Base-by-base conservation (phyloP, 257 asterid species). In the Solanum clarkiae region DNA sequence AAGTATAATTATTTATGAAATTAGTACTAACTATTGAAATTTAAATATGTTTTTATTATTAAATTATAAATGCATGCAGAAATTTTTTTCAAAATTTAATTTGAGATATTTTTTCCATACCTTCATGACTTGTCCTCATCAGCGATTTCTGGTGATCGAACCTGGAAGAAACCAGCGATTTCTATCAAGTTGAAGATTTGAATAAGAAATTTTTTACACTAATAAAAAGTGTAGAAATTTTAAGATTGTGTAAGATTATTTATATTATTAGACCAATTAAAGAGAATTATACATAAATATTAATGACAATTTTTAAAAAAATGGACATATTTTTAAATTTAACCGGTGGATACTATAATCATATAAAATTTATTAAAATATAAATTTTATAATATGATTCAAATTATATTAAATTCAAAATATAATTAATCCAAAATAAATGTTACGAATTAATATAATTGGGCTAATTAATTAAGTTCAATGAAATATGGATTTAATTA, bases 151-250 rank as follows among this genome's bases (percentile, higher is more conserved):
- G 87, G 81, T 89, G 90, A 10, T 85, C 89, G 71, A 90, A 91
- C 13, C 93, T 85, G 4, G 97, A 90, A 14, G 94, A 82, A 81
- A 84, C 91, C 71, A 88, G 89, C 44, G 93, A 93, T 71, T 92
- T 92, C 89, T 92, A 51, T 51, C 55, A 13, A 6, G 7, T 63
- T 63, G 2, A 6, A 63, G 40, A 63, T 63, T 24, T 13, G 1
- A 24, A 40, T 63, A 63, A 53, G 17, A 53, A 14, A 63, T 16
- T 11, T 1, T 24, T 11, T 12, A 63, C 40, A 24, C 0, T 24
- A 59, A 20, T 57, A 18, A 56, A 18, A 56, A 56, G 17, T 7
- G 1, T 17, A 56, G 7, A 56, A 56, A 18, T 56, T 55, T 56
- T 10, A 56, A n/a, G 3, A 17, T 56, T 56, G 1, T 56, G 22